Evolutionary conservation across 2,329 filamentous ascomycete species (phyloP), one percentile per base, ranked within the genome.

Genomic region (Trichoderma afroharzianum): DNA sequence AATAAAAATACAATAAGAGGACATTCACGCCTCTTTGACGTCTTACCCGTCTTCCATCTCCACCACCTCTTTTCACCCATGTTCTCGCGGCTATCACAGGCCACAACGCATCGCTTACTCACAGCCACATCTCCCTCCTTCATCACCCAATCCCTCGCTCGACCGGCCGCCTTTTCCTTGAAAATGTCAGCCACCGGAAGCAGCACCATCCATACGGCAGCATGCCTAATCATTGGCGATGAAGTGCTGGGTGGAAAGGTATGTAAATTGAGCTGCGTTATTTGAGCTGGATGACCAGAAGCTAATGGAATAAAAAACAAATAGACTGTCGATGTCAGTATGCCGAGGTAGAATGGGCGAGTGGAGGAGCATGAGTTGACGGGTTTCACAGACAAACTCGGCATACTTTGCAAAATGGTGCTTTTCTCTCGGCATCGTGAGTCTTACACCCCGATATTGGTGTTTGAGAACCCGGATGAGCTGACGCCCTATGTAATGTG

Each of bases 221-320:
- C 92, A 71, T 97, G 94, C 81, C 83, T 98, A 74, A 94, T 99
- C 72, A 98, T 99, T 77, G 95, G 95, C n/a, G 95, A 98, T 82
- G 95, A 98, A 81, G 94, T 98, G 6, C 86, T 98, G 4, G 95
- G 94, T 26, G 95, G 96, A 77, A 98, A 98, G 91, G 95, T 94
- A 80, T 74, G 78, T 3, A 6, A n/a, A 15, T 43, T 43, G 6
- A 24, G 2, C 12, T 69, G 36, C 28, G 36, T 21, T 12, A 18
- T 26, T 7, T 63, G 57, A 8, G 8, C 24, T 6, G 30, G 7
- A 66, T 5, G 33, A 33, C 4, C 2, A 39, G 14, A 50, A 53
- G 75, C 74, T 77, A 71, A 73, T 61, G 36, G 39, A 43, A 9
- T 8, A 3, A n/a, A 43, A 36, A 43, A 12, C 1, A 36, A 26